Base-by-base conservation (phyloP, 1,284 basidiomycete genomes). In the Puccinia triticina region DNA sequence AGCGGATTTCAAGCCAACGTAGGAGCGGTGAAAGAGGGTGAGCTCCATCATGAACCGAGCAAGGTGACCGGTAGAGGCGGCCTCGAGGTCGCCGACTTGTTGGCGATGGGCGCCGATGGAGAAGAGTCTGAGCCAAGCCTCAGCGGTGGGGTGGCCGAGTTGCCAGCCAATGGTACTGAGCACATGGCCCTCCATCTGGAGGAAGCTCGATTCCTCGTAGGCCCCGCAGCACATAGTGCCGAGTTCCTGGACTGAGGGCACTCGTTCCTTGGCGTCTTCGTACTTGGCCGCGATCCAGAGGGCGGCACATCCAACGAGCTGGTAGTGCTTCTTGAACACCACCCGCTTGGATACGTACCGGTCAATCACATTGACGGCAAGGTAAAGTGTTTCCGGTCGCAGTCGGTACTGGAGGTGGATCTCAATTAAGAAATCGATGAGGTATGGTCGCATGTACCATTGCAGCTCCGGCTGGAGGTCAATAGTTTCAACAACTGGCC, bases 211-310 rank as follows among this genome's bases (percentile, higher is more conserved):
- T 88, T 96, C 94, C 87, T 98, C 95, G 87, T 98, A 98, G 0
- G 94, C 94, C 85, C 94, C 93, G 85, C 93, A 94, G 88, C 96
- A 99, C 88, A 98, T 95, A 86, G 95, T 93, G 80, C 92, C 92
- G 82, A 99, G 91, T 85, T 99, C 96, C 86, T 93, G 91, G 11
- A 98, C 93, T 0, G 94, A 93, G 14, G 97, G 97, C 1, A 99
- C 95, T 83, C 95, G 94, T 87, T 99, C 96, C 89, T 99, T 99
- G 61, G 96, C 93, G 87, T 99, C 97, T 88, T 99, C 97, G 86
- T 97, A 99, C 89, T 99, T 99, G 85, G 97, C 94, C 7, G 97
- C 97, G 85, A 99, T 98, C 95, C 96, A 96, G 5, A 99, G 90
- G 29, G 97, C 95, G 18, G 96, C 94, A 86, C 97, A 99, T 48